phyloP scores from a whole-genome alignment of 305 asterid species.

The Nicotiana rustica region DNA sequence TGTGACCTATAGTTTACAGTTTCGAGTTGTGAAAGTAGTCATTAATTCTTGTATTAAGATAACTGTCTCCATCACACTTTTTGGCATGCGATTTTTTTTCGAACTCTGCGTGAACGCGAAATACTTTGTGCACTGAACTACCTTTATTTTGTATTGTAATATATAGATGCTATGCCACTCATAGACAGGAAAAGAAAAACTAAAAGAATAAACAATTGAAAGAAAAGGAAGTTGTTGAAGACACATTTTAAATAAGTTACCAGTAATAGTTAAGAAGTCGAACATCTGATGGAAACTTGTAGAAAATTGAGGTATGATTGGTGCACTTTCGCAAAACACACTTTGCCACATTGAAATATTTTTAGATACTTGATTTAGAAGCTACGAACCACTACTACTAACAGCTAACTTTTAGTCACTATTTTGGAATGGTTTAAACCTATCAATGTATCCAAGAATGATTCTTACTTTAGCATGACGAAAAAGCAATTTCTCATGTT shows the following conservation, averaged over 20 bases:
- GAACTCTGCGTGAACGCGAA: no score
- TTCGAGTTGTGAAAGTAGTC: no score
- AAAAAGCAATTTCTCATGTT: neutral
- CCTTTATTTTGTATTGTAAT: no score
- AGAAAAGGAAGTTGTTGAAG: neutral
- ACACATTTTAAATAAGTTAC: neutral
- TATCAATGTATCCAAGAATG: neutral
- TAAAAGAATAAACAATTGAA: neutral
- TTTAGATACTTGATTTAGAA: constrained; percentile 53
- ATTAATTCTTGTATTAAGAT: no score
- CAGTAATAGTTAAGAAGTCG: neutral
- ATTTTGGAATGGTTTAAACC: neutral
- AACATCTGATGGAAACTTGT: constrained; percentile 31
- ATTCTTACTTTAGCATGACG: neutral
- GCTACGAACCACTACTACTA: constrained; percentile 50
- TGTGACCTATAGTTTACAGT: no score
- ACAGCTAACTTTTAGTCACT: constrained; percentile 3
- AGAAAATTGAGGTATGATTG: constrained; percentile 26
- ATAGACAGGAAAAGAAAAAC: neutral
- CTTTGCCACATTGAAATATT: constrained; percentile 33
- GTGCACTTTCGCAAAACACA: neutral
- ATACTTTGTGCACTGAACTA: no score
- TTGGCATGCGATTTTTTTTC: no score
- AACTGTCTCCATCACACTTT: no score
- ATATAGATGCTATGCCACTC: neutral